Percentiles rank a stretch among this genome's conserved stretches.
These are phyloP conservation scores for Rhodotorula glutinis DNA, from an alignment of 1,284 basidiomycete genomes.

Conservation along the genomic window DNA sequence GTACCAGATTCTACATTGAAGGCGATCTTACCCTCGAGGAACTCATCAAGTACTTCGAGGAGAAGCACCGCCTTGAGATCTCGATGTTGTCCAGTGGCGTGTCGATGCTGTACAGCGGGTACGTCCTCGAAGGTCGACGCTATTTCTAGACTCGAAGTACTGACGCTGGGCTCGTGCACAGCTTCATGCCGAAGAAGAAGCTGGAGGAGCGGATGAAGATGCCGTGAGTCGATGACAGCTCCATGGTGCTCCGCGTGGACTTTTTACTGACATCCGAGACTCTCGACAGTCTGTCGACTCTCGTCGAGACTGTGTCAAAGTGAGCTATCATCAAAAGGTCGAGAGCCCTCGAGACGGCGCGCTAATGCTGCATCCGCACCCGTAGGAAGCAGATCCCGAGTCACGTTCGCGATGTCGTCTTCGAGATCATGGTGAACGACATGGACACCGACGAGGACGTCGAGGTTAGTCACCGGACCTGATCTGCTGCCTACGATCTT, in stretches of 20 bases:
- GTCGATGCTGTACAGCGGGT: conserved; percentile 11
- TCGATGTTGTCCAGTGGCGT: conserved; percentile 6
- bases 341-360: not conserved
- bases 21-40: conserved; percentile 85
- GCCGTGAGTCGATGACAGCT: conserved; percentile 49
- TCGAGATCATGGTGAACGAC: conserved; percentile 92
- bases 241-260: not conserved
- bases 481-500: not conserved
- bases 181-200: conserved; percentile 88
- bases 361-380: not conserved
- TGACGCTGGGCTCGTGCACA: conserved; percentile 92
- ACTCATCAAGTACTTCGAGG: conserved; percentile 79
- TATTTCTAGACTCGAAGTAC: not conserved
- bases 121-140: not conserved
- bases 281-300: conserved; percentile 65
- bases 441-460: conserved; percentile 69
- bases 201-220: conserved; percentile 80
- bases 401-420: conserved; percentile 41
- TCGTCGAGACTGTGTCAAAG: conserved; percentile 74
- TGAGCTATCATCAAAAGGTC: conserved; percentile 50
- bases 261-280: not conserved
- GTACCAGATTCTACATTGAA: conserved; percentile 77
- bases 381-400: conserved; percentile 76
- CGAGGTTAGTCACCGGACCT: conserved; percentile 44
- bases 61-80: conserved; percentile 6